Evolutionary conservation across 345 rosid species (phyloP).

Genomic region (Brassica carinata): DNA sequence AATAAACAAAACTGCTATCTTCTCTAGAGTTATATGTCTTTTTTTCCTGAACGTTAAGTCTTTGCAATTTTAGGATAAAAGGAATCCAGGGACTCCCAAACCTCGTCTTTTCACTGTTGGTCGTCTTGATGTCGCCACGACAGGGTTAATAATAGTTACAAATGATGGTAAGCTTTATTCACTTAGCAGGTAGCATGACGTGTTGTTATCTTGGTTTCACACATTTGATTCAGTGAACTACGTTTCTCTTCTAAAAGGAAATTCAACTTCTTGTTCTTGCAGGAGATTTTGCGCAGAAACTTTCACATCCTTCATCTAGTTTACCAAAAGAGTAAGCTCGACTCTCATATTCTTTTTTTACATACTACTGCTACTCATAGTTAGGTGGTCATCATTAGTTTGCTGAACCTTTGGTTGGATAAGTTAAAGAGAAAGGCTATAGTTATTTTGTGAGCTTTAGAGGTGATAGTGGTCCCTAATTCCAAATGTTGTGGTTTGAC

Average conservation of each 20-base stretch:
- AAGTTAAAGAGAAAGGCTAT: not conserved
- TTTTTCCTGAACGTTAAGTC: not conserved
- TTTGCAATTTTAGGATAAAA: constrained; percentile 53
- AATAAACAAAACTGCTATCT: constrained; percentile 27
- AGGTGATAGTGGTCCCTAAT: not conserved
- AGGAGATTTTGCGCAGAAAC: constrained; percentile 89
- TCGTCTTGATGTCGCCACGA: constrained; percentile 95
- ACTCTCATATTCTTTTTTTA: constrained; percentile 6
- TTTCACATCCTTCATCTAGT: constrained; percentile 89
- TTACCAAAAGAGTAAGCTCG: constrained; percentile 77
- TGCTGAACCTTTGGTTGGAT: not conserved
- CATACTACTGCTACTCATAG: not conserved
- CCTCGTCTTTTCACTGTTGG: constrained; percentile 97
- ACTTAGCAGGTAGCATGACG: not conserved
- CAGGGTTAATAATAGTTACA: constrained; percentile 83
- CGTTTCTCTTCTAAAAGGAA: constrained; percentile 3
- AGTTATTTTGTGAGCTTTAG: not conserved
- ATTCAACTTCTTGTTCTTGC: constrained; percentile 25
- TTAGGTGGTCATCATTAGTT: not conserved
- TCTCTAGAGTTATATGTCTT: not conserved
- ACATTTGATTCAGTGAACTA: constrained; percentile 6
- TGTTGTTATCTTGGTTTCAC: not conserved
- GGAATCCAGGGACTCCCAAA: constrained; percentile 67
- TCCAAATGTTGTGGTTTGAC: constrained; percentile 11
- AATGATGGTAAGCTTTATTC: constrained; percentile 66